Percentiles rank a stretch among this genome's conserved stretches.
Conservation (phyloP, 345 rosid genomes). For the Acer yangbiense region DNA sequence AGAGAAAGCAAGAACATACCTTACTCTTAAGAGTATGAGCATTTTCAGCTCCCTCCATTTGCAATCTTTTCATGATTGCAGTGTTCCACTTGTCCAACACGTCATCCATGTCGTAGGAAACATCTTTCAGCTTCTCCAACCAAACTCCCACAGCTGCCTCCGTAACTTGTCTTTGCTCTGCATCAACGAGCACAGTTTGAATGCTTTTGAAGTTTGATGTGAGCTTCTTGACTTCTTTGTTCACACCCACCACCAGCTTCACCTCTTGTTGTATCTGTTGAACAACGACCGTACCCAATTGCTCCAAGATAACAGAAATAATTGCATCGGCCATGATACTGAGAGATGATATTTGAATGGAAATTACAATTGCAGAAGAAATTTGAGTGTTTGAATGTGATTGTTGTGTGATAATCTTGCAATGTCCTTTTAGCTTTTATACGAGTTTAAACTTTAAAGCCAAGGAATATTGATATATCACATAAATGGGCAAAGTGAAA, state of each 20-base stretch:
- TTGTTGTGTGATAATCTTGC: not conserved
- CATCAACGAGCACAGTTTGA: not conserved
- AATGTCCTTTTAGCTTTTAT: not conserved
- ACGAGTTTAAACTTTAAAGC: not conserved
- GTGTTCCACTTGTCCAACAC: constrained; percentile 1
- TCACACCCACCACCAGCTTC: not conserved
- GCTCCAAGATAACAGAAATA: not conserved
- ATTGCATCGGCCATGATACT: not conserved
- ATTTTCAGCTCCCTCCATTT: not conserved
- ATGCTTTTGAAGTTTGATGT: not conserved
- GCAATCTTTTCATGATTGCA: not conserved
- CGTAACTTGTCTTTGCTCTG: not conserved
- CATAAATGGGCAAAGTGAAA: not conserved
- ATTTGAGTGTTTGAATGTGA: not conserved
- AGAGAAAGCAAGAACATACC: not conserved
- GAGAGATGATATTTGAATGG: not conserved
- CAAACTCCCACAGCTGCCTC: not conserved
- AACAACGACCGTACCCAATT: not conserved
- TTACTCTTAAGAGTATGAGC: too few relatives aligned
- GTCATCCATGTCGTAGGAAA: constrained; percentile 1
- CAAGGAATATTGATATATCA: not conserved
- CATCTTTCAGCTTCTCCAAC: not conserved
- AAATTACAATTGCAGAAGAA: not conserved
- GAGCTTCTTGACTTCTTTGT: not conserved
- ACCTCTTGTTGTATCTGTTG: not conserved